phyloP scores from a whole-genome alignment of 1,284 basidiomycete species.

The Ganoderma lingzhi region DNA sequence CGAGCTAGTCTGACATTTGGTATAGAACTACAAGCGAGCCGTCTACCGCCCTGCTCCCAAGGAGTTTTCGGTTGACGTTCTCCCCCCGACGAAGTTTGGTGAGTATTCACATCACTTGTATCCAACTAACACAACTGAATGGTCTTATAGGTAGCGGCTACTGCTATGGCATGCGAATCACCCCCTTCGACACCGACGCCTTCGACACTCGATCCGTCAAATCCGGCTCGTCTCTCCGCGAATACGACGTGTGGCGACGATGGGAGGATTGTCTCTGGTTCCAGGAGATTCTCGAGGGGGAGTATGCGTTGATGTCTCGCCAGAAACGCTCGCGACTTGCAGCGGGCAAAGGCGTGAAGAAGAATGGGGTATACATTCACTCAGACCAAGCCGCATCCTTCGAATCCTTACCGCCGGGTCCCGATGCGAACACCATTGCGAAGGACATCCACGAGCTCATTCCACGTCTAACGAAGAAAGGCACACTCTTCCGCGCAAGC shows the following conservation, averaged over 20 bases:
- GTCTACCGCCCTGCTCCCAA: conserved; percentile 65
- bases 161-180: conserved; percentile 70
- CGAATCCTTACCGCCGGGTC: conserved; percentile 86
- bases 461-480: conserved; percentile 74
- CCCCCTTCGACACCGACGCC: conserved; percentile 45
- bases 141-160: conserved; percentile 54
- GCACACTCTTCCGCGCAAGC: conserved; percentile 73
- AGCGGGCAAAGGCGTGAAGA: conserved; percentile 78
- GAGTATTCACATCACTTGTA: conserved; percentile 17
- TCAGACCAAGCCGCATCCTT: conserved; percentile 77
- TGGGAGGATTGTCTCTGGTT: conserved; percentile 85
- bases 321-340: conserved; percentile 68
- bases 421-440: conserved; percentile 73
- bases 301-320: conserved; percentile 68
- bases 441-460: conserved; percentile 70
- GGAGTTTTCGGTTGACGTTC: conserved; percentile 64
- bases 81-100: conserved; percentile 69
- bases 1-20: conserved; percentile 12
- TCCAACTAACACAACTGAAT: conserved; percentile 14
- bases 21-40: conserved; percentile 62
- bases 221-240: conserved; percentile 43
- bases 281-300: conserved; percentile 70
- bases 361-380: conserved; percentile 73
- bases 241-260: conserved; percentile 77
- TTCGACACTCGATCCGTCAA: conserved; percentile 44